Evolutionary conservation across 176 grass and related monocot species (phyloP).

Genomic region (Cymbopogon citratus): DNA sequence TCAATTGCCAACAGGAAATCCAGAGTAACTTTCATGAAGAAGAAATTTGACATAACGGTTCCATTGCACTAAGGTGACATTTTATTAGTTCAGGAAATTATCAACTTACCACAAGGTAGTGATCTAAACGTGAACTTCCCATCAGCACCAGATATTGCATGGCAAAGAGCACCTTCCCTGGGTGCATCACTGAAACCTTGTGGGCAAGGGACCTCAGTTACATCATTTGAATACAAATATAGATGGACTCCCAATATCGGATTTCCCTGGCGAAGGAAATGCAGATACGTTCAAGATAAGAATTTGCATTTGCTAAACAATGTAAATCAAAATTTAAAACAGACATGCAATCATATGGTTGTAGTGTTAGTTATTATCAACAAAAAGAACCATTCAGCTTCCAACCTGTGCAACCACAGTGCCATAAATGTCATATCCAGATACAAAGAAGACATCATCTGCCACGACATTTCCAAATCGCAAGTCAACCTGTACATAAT

Average conservation of each 20-base stretch:
- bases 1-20: background rate
- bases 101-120: conserved; percentile 84
- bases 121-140: conserved; percentile 87
- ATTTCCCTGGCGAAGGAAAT: conserved; percentile 60
- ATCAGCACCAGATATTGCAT: conserved; percentile 74
- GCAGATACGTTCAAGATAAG: conserved; percentile 4
- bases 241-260: conserved; percentile 90
- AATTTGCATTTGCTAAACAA: conserved; percentile 18
- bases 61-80: background rate
- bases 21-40: background rate
- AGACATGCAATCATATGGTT: background rate
- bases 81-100: conserved; percentile 30
- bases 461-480: conserved; percentile 77
- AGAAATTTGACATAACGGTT: background rate
- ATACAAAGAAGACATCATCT: conserved; percentile 84
- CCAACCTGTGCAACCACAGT: conserved; percentile 89
- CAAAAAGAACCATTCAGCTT: background rate
- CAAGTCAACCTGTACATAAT: conserved; percentile 65
- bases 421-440: conserved; percentile 82
- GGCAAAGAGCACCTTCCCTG: conserved; percentile 74
- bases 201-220: conserved; percentile 55
- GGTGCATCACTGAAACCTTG: conserved; percentile 59
- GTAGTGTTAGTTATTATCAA: background rate
- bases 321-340: conserved; percentile 2
- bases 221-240: conserved; percentile 87